Base-by-base conservation (phyloP, 202 grass and related monocot genomes). In the Hordeum pubiflorum region DNA sequence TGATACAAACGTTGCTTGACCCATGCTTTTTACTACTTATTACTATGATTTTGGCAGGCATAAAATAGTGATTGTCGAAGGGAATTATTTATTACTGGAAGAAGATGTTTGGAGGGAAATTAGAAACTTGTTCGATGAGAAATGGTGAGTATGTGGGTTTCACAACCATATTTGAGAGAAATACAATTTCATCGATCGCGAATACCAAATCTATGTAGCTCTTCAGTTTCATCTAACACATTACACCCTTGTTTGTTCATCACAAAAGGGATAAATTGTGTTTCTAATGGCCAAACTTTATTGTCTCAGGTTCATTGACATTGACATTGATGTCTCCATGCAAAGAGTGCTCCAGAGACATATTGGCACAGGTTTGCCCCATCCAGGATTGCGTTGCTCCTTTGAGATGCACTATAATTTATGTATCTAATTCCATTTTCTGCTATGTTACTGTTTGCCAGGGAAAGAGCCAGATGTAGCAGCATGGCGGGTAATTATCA, bases 11-110 rank as follows among this genome's bases (percentile, higher is more conserved):
- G 15, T 7, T 69, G 15, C 9, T 39, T 52, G 58, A 13, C 52
- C 33, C 1, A 29, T 26, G 27, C 37, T 58, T 26, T 36, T 85
- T 20, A 52, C 17, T 57, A 64, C 70, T 70, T 77, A 58, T 70
- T 77, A 58, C 69, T 37, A 52, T 84, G 71, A 57, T 76, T 59
- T 90, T 84, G 72, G n/a, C 72, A 97, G 93, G 60, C 90, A 97
- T 72, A 97, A 87, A 90, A 70, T 97, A 82, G 90, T 98, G 68
- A 94, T 94, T 63, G 80, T 95, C 11, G 92, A 98, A 81, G 95
- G 92, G 14, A 98, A 94, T 82, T 98, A 98, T 83, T 83, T 94
- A 83, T 86, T 97, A 57, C 72, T 95, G 80, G 88, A 98, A 79
- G 88, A 98, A 76, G 84, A 77, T 54, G 31, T 26, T 58, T 98